Evolutionary conservation across 768 basidiomycete species (phyloP), one percentile per base, ranked within the genome.

Genomic region (Termitomyces sp.): DNA sequence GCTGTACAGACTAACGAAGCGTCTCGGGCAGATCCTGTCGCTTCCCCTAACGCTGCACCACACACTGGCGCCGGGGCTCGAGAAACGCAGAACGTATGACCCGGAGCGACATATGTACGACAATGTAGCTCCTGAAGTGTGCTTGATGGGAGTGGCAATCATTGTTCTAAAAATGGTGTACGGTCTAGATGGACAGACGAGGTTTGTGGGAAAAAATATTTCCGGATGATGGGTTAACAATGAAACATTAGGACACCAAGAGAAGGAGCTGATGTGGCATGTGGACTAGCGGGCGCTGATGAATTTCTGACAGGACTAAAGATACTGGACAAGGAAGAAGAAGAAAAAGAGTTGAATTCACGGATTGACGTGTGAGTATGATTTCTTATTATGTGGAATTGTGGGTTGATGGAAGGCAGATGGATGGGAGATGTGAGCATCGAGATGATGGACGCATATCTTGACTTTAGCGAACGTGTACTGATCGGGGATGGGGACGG

Each of bases 91-190:
- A 59, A 63, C 64, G 24, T 65, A 65, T 14, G 82, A 83, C 62
- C 74, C 74, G 16, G 73, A 71, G 46, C 68, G 72, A 24, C 83
- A 86, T 67, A 79, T 76, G 54, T 76, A 79, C 54, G 90, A 91
- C 69, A 85, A 81, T 62, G 79, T 81, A 30, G 84, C 90, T 6
- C 80, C 87, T 10, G 93, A 95, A 67, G 73, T 88, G 49, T 79
- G 81, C 3, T 72, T 92, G 24, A 68, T 83, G 44, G 84, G 82
- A 2, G 76, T 76, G 14, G 80, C 82, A 48, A 77, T 94, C 13
- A 78, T 93, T 12, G 85, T 86, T 36, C 76, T 95, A 64, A 95
- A 95, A 74, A 79, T 96, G 79, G 81, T 87, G 26, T 95, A 95
- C 65, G 95, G 93, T 0, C 67, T 95, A 30, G 93, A 95, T 68